Conservation (phyloP, 495 filamentous ascomycete genomes). For the Xylaria curta region DNA sequence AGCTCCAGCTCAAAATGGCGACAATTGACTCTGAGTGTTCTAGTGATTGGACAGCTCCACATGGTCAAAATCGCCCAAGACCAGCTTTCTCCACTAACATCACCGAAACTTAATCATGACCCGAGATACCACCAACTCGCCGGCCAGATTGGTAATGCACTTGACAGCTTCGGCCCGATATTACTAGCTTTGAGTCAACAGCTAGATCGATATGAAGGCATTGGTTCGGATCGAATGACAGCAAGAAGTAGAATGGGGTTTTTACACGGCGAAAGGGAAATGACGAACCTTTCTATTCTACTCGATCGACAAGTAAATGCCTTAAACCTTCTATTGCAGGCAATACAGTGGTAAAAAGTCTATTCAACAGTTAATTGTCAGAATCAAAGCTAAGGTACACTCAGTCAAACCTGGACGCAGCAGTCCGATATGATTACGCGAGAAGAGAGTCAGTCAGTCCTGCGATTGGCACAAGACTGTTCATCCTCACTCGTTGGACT, state of each 20-base stretch:
- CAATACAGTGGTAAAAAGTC: slow-evolving; percentile 17
- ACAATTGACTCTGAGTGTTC: neutral
- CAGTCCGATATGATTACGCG: neutral
- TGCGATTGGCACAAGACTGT: slow-evolving; percentile 12
- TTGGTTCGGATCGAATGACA: neutral
- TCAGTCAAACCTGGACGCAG: slow-evolving; percentile 12
- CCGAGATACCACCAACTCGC: slow-evolving; percentile 16
- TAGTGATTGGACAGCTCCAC: slow-evolving; percentile 18
- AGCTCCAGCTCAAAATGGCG: neutral
- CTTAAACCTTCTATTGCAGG: slow-evolving; percentile 15
- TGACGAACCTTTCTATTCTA: slow-evolving; percentile 10
- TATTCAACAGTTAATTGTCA: neutral
- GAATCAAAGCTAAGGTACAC: neutral
- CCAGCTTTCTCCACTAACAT: slow-evolving; percentile 14
- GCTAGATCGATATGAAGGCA: slow-evolving; percentile 9
- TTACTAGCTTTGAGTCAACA: neutral
- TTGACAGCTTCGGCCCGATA: slow-evolving; percentile 15
- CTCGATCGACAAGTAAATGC: slow-evolving; percentile 21
- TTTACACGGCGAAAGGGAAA: slow-evolving; percentile 9
- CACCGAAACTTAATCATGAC: neutral
- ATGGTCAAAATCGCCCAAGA: slow-evolving; percentile 15
- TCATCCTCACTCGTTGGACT: slow-evolving; percentile 15
- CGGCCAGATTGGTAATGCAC: slow-evolving; percentile 2
- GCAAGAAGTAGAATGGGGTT: slow-evolving; percentile 4
- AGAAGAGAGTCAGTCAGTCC: slow-evolving; percentile 13